A percentile compares a stretch with the other conserved stretches of the same genome.
phyloP scores from a whole-genome alignment of 2,329 filamentous ascomycete species.

The Fusarium floridanum region DNA sequence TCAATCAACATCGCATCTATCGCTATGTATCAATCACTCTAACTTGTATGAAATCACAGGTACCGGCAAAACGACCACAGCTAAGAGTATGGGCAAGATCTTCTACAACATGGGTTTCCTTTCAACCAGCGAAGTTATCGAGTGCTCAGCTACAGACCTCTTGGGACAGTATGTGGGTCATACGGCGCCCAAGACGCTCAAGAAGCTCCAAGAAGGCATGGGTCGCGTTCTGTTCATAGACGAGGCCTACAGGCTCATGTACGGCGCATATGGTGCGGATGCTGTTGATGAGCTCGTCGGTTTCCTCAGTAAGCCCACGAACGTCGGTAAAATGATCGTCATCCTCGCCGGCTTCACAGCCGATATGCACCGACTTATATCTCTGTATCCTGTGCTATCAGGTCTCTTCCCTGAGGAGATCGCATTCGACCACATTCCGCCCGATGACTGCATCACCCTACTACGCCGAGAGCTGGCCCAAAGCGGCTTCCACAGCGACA shows the following conservation, averaged over 20 bases:
- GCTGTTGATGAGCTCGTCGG: not conserved
- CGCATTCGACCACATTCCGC: not conserved
- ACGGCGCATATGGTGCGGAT: not conserved
- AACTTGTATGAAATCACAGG: too few relatives aligned
- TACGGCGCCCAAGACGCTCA: not conserved
- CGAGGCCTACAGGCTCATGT: not conserved
- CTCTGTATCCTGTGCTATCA: not conserved
- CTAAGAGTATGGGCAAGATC: not conserved
- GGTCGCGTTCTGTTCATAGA: not conserved
- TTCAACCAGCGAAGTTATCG: not conserved
- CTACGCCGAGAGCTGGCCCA: not conserved
- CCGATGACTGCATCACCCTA: not conserved
- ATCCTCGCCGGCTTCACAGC: not conserved
- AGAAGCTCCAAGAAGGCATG: not conserved
- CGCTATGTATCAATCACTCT: too few relatives aligned
- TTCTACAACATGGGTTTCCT: not conserved
- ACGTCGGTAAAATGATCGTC: not conserved
- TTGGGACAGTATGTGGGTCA: not conserved
- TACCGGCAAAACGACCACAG: not conserved
- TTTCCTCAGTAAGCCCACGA: not conserved
- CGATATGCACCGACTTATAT: not conserved
- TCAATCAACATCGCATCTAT: too few relatives aligned
- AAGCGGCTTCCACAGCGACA: too few relatives aligned
- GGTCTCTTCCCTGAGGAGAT: not conserved
- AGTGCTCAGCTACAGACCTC: not conserved